Conservation (phyloP, 192 early-diverging fungal genomes). For the Entophlyctis luteolus region DNA sequence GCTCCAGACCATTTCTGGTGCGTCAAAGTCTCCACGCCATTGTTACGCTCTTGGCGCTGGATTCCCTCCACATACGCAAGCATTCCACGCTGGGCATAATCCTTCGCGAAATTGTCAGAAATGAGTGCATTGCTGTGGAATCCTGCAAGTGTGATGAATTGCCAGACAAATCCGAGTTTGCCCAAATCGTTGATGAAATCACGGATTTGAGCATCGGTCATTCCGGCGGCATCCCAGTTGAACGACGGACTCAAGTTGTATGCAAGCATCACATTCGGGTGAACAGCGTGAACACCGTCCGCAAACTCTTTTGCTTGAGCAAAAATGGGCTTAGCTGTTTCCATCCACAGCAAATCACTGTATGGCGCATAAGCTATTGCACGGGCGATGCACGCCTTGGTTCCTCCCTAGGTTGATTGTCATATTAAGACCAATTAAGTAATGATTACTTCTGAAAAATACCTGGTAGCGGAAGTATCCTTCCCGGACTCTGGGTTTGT, state of each 20-base stretch:
- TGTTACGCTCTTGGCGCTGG: constrained; percentile 85
- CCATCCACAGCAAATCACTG: constrained; percentile 94
- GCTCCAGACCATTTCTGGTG: constrained; percentile 96
- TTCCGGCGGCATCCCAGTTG: constrained; percentile 97
- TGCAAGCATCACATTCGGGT: constrained; percentile 82
- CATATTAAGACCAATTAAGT: too few species aligned
- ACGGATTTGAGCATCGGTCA: constrained; percentile 85
- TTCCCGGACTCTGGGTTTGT: constrained; percentile 83
- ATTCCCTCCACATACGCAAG: constrained; percentile 88
- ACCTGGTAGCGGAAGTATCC: constrained; percentile 97
- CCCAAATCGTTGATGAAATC: constrained; percentile 78
- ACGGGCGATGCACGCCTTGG: constrained; percentile 79
- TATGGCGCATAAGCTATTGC: constrained; percentile 80
- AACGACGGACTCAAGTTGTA: constrained; percentile 97
- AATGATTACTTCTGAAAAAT: too few species aligned
- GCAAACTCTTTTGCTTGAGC: constrained; percentile 89
- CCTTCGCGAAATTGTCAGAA: constrained; percentile 78
- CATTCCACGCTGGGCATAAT: constrained; percentile 87
- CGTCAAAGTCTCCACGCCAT: constrained; percentile 85
- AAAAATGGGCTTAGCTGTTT: constrained; percentile 92
- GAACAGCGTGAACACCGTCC: constrained; percentile 69
- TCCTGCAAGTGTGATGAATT: constrained; percentile 95
- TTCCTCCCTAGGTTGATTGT: too few species aligned
- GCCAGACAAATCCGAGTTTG: constrained; percentile 92
- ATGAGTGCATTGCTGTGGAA: constrained; percentile 90